phyloP scores from a whole-genome alignment of 1,139 yeast genomes.

The Insectozyma bohioensis region DNA sequence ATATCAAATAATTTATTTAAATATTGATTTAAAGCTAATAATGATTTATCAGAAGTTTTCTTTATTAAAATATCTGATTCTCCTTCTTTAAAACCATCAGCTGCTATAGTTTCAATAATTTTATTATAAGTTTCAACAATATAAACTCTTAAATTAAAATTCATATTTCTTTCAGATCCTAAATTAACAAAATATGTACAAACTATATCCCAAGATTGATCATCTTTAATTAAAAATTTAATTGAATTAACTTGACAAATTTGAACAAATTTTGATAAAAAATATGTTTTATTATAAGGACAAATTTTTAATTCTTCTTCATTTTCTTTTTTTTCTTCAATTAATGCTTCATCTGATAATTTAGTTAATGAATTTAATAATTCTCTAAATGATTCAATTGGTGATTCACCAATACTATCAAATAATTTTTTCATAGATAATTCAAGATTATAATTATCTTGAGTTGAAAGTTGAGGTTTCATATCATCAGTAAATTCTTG shows the following conservation, averaged over 20 bases:
- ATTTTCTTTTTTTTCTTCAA: constrained; percentile 12
- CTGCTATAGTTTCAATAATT: constrained; percentile 47
- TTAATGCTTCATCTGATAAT: constrained; percentile 33
- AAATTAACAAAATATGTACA: constrained; percentile 42
- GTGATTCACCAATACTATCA: constrained; percentile 60
- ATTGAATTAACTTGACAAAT: constrained; percentile 50
- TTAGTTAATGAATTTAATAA: constrained; percentile 46
- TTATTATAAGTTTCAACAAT: constrained; percentile 51
- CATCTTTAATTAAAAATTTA: constrained; percentile 44
- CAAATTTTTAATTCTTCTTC: constrained; percentile 22
- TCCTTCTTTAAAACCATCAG: constrained; percentile 40
- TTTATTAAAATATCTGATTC: constrained; percentile 17
- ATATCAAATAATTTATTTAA: constrained; percentile 31
- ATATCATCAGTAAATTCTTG: constrained; percentile 21
- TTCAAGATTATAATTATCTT: constrained; percentile 56
- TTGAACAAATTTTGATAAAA: constrained; percentile 38
- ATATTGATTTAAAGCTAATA: constrained; percentile 35
- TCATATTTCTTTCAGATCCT: constrained; percentile 36
- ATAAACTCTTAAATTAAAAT: constrained; percentile 44
- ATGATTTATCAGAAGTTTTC: constrained; percentile 35
- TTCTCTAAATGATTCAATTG: constrained; percentile 46
- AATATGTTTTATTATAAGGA: constrained; percentile 43
- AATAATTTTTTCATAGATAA: constrained; percentile 56
- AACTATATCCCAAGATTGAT: constrained; percentile 47
- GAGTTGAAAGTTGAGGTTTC: constrained; percentile 28